phyloP scores from a whole-genome alignment of 2,329 filamentous ascomycete species.

The Fusarium sp. region DNA sequence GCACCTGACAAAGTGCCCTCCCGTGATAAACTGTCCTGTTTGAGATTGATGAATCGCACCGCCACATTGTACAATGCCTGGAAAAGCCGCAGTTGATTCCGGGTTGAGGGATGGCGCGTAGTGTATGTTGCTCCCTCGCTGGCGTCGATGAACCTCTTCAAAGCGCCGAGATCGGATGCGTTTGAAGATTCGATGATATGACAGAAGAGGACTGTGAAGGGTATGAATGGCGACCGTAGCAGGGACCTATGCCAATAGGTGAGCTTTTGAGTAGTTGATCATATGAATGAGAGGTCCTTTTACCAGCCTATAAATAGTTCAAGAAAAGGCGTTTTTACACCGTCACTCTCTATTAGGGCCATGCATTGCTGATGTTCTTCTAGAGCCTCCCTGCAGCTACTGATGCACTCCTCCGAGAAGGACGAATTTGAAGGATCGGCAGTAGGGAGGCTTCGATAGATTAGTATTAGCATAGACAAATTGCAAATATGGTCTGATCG shows the following conservation, averaged over 20 bases:
- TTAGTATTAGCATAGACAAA: slow-evolving; percentile 40
- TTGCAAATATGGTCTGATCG: slow-evolving; percentile 32
- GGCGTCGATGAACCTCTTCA: not conserved
- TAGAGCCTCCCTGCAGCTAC: slow-evolving; percentile 33
- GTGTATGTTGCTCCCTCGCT: not conserved
- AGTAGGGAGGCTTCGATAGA: slow-evolving; percentile 41
- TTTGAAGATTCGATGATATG: slow-evolving; percentile 53
- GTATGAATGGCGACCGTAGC: slow-evolving; percentile 38
- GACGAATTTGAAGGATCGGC: slow-evolving; percentile 14
- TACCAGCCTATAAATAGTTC: slow-evolving; percentile 23
- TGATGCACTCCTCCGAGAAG: slow-evolving; percentile 41
- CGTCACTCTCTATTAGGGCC: not conserved
- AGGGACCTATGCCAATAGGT: slow-evolving; percentile 21
- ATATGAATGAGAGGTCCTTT: not conserved
- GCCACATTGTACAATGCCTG: not conserved
- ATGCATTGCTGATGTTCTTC: slow-evolving; percentile 23
- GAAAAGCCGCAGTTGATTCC: not conserved
- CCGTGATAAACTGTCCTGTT: not conserved
- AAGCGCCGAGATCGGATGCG: slow-evolving; percentile 51
- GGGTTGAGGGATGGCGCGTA: not conserved
- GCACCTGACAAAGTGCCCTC: not conserved
- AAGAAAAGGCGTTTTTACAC: not conserved
- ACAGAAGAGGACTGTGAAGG: slow-evolving; percentile 44
- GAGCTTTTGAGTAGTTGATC: not conserved
- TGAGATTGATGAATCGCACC: not conserved